A percentile compares a stretch with the other conserved stretches of the same genome.
These are phyloP conservation scores for Solanum virginianum DNA, from an alignment of 257 asterid species.

Conservation along the genomic window DNA sequence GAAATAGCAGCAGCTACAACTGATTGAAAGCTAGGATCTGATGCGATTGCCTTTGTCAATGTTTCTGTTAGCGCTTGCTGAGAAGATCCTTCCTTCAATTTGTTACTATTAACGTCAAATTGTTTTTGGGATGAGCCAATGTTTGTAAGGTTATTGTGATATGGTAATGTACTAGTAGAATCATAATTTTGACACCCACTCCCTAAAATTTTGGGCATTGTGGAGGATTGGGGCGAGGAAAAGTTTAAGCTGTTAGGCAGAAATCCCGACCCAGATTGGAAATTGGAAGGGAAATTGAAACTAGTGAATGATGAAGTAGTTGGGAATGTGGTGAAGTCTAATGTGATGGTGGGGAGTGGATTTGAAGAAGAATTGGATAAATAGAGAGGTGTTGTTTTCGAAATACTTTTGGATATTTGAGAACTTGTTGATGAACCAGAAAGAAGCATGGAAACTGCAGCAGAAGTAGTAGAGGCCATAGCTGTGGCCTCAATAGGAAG, in stretches of 20 bases:
- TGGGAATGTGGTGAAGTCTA: slow-evolving; percentile 57
- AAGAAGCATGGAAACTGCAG: slow-evolving; percentile 93
- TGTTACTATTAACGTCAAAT: not conserved
- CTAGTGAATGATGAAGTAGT: slow-evolving; percentile 17
- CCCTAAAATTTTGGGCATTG: slow-evolving; percentile 22
- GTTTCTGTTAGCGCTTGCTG: slow-evolving; percentile 62
- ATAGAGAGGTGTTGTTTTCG: slow-evolving; percentile 23
- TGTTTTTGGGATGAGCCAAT: slow-evolving; percentile 21
- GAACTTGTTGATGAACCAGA: slow-evolving; percentile 53
- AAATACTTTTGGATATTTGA: slow-evolving; percentile 11
- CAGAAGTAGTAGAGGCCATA: slow-evolving; percentile 91
- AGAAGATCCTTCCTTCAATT: slow-evolving; percentile 19
- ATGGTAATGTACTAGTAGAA: not conserved
- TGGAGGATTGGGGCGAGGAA: slow-evolving; percentile 22
- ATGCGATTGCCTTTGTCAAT: slow-evolving; percentile 58
- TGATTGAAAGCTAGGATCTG: slow-evolving; percentile 63
- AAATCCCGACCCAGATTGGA: slow-evolving; percentile 14
- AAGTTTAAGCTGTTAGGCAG: slow-evolving; percentile 38
- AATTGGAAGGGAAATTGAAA: slow-evolving; percentile 26
- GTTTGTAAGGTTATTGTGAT: slow-evolving; percentile 3
- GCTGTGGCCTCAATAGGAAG: slow-evolving; percentile 76
- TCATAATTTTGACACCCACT: slow-evolving; percentile 15
- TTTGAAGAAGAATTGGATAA: slow-evolving; percentile 26
- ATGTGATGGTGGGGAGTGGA: slow-evolving; percentile 62
- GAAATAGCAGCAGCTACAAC: slow-evolving; percentile 67